phyloP scores from a whole-genome alignment of 495 filamentous ascomycete species.

The Aspergillus olivimuriae region DNA sequence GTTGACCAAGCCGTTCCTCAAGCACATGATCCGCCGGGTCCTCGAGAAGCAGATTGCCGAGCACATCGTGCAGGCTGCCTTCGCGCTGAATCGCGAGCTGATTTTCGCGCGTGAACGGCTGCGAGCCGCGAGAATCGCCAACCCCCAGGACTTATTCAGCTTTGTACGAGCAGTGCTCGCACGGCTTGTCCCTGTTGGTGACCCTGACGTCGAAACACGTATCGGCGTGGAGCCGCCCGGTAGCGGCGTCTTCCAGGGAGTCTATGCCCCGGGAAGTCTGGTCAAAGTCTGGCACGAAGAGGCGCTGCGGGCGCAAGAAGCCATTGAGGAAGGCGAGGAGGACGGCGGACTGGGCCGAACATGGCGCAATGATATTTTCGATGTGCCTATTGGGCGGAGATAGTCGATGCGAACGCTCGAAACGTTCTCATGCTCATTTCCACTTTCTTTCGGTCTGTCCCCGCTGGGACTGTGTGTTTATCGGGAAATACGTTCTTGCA shows the following conservation, averaged over 20 bases:
- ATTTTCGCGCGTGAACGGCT: constrained; percentile 81
- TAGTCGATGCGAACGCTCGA: too few relatives aligned
- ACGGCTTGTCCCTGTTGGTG: constrained; percentile 59
- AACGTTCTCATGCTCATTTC: too few relatives aligned
- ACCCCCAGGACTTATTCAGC: constrained; percentile 70
- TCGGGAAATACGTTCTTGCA: too few relatives aligned
- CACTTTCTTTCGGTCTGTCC: too few relatives aligned
- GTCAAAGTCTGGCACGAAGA: constrained; percentile 84
- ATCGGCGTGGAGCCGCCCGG: constrained; percentile 60
- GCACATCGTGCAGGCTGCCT: constrained; percentile 61
- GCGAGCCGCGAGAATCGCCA: constrained; percentile 74
- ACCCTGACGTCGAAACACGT: constrained; percentile 61
- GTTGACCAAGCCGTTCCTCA: constrained; percentile 79
- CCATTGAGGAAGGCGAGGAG: constrained; percentile 50
- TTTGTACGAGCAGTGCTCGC: constrained; percentile 79
- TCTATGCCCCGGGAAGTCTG: constrained; percentile 83
- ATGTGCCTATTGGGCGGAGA: constrained; percentile 38
- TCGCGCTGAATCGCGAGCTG: constrained; percentile 74
- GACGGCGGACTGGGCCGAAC: constrained; percentile 29
- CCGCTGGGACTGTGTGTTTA: too few relatives aligned
- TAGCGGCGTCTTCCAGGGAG: constrained; percentile 67
- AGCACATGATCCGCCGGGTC: constrained; percentile 68
- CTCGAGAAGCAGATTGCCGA: constrained; percentile 73
- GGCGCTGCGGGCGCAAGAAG: constrained; percentile 58
- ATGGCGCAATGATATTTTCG: constrained; percentile 86